phyloP scores from a whole-genome alignment of 208 protist species.

The Kentomonas sorsogonicus region DNA sequence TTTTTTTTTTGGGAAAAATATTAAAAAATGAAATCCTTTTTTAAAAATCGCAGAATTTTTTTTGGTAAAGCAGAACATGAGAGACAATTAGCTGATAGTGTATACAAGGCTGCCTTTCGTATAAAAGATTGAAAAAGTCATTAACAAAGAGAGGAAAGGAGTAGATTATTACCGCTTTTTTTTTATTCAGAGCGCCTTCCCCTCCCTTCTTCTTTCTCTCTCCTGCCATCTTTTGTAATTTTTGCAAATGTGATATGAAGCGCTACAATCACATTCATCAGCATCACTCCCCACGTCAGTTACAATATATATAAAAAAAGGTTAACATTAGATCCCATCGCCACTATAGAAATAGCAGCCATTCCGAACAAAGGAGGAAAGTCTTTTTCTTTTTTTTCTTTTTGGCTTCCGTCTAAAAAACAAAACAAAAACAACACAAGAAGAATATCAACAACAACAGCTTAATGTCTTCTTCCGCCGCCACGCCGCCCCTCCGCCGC shows the following conservation, averaged over 20 bases:
- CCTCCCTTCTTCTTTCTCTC: background rate
- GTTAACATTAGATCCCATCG: too few relatives aligned
- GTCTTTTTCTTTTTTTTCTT: too few relatives aligned
- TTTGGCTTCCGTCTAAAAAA: too few relatives aligned
- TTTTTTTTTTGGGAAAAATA: constrained; percentile 12
- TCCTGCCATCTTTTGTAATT: background rate
- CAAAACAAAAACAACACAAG: too few relatives aligned
- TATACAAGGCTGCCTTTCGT: background rate
- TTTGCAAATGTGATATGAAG: background rate
- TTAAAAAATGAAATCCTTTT: constrained; percentile 3
- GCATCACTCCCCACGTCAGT: too few relatives aligned
- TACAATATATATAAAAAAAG: too few relatives aligned
- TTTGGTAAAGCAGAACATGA: background rate
- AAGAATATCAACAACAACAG: background rate
- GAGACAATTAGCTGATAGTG: background rate
- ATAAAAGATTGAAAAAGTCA: background rate
- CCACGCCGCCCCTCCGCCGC: background rate
- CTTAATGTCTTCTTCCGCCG: background rate
- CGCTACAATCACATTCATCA: background rate
- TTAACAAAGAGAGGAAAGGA: background rate
- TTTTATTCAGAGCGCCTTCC: background rate
- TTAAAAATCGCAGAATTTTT: constrained; percentile 4
- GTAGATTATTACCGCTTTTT: background rate
- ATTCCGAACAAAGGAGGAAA: too few relatives aligned
- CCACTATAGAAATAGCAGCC: too few relatives aligned